Base-by-base conservation (phyloP, 139 green algal genomes). In the Closterium sp. region DNA sequence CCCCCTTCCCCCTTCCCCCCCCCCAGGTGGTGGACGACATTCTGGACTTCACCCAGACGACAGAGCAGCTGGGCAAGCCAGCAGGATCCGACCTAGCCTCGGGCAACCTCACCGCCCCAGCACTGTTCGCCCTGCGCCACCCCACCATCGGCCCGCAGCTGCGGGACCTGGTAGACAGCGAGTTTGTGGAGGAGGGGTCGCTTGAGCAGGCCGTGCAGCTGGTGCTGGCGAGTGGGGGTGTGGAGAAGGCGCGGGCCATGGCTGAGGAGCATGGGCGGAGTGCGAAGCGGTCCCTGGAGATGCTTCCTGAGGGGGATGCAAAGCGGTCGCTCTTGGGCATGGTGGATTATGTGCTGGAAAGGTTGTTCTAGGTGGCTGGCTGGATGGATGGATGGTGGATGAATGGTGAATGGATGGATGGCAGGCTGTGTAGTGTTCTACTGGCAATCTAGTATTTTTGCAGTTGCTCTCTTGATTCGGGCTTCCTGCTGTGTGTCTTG, bases 41-140 rank as follows among this genome's bases (percentile, higher is more conserved):
- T 86, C 95, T 99, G 85, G 98, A 99, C 95, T 99, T 99, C 94
- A 99, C 98, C 0, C 97, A 99, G 94, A 95, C 95, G 23, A 93
- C 95, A 6, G 97, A 98, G 95, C 95, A 97, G 95, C 95, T 99
- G 25, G 98, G 98, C 85, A 99, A 99, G 95, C 98, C 98, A 2
- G 96, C 98, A 92, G 98, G 98, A 3, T 97, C 98, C 90, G 98
- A 99, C 94, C 95, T 99, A 90, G 97, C 97, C 0, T 97, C 90
- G 38, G 98, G 98, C 35, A 99, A 99, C 95, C 91, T 99, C 23
- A 99, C 98, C 1, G 98, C 98, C 19, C 98, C 98, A 3, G 96
- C 93, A 1, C 95, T 99, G 87, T 99, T 97, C 91, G 98, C 98
- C 28, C 94, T 99, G 93, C 43, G 43, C 87, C 95, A 88, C 90